phyloP scores from a whole-genome alignment of 78 protist species.

The Polysphondylium violaceum region DNA sequence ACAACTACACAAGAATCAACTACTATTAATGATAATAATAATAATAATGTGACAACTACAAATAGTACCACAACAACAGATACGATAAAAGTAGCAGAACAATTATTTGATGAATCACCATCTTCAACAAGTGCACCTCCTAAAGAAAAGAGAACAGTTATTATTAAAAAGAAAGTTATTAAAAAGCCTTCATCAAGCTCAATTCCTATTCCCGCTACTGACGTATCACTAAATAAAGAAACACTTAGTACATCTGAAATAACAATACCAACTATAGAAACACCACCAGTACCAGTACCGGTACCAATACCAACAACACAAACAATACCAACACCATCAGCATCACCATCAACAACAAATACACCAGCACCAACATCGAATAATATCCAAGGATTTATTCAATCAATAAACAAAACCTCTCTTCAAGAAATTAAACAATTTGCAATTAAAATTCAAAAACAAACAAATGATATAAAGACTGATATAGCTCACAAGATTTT shows the following conservation, averaged over 20 bases:
- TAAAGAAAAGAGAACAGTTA: slow-evolving; percentile 40
- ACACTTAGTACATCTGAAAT: background rate
- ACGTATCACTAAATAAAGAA: background rate
- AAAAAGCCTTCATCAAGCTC: slow-evolving; percentile 14
- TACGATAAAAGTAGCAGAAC: background rate
- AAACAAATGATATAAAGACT: slow-evolving; percentile 54
- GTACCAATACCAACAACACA: background rate
- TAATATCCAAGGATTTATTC: slow-evolving; percentile 18
- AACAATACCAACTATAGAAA: background rate
- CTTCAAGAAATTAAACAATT: slow-evolving; percentile 21
- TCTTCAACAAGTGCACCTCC: background rate
- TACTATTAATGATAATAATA: slow-evolving; percentile 7
- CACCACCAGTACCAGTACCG: background rate
- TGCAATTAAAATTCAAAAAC: slow-evolving; percentile 46
- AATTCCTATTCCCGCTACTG: background rate
- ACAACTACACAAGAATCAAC: background rate
- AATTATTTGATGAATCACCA: background rate
- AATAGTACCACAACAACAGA: background rate
- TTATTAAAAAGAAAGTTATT: slow-evolving; percentile 44
- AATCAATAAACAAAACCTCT: slow-evolving; percentile 38
- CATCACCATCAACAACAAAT: background rate
- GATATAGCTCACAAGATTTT: slow-evolving; percentile 55
- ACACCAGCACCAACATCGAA: background rate
- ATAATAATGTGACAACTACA: background rate
- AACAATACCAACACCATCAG: background rate